A percentile compares a stretch with the other conserved stretches of the same genome.
These are phyloP conservation scores for Samsoniella hepiali DNA, from an alignment of 2,329 filamentous ascomycete species.

Conservation along the genomic window DNA sequence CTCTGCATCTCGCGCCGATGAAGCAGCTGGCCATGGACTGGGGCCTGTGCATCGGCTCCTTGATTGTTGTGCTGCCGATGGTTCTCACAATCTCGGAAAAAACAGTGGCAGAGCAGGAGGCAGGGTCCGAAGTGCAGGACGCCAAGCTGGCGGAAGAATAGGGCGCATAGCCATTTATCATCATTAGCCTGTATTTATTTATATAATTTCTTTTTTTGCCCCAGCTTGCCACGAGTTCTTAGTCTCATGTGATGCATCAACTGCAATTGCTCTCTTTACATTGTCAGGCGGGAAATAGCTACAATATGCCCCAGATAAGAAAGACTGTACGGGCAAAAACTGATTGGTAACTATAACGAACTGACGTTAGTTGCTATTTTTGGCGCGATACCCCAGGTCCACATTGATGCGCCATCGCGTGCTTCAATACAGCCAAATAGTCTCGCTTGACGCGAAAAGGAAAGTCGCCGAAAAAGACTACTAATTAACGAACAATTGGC, in stretches of 20 bases:
- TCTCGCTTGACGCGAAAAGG: not conserved
- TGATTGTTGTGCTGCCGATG: conserved; percentile 41
- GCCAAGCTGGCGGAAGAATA: conserved; percentile 21
- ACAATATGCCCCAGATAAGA: no score
- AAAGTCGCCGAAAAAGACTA: not conserved
- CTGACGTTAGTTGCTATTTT: no score
- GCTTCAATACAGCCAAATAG: not conserved
- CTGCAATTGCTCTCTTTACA: not conserved
- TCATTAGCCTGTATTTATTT: conserved; percentile 7
- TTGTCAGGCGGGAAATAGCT: no score
- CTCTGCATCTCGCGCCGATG: conserved; percentile 34
- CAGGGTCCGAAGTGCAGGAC: conserved; percentile 20
- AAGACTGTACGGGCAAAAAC: no score
- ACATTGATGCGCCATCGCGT: not conserved
- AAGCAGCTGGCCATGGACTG: conserved; percentile 45
- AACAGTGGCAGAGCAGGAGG: conserved; percentile 27
- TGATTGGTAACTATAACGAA: no score
- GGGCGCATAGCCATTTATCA: not conserved
- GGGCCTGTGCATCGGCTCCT: conserved; percentile 42
- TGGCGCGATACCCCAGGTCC: not conserved
- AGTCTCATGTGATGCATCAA: not conserved
- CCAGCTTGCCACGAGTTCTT: not conserved
- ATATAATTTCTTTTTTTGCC: no score
- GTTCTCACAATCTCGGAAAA: conserved; percentile 37
- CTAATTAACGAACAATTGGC: not conserved